Evolutionary conservation across 257 asterid species (phyloP).

Genomic region (Ajuga chamaepitys): DNA sequence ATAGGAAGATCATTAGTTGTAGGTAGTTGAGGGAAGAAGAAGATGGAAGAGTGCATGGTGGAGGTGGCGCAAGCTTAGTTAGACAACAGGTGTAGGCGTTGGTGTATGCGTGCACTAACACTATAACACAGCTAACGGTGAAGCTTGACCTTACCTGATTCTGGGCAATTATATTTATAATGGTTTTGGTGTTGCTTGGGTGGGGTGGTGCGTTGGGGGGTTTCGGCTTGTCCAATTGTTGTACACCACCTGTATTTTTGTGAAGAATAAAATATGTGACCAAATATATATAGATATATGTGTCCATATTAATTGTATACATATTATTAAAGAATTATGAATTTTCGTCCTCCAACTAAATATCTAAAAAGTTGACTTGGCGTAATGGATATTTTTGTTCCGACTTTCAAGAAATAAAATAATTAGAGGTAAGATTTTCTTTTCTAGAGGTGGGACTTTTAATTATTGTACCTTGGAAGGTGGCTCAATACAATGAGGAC

Average conservation of each 20-base stretch:
- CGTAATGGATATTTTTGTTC: constrained; percentile 3
- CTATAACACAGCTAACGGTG: background rate
- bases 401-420: background rate
- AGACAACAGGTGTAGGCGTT: background rate
- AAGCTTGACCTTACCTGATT: constrained; percentile 8
- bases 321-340: too few relatives aligned
- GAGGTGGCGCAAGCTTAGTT: constrained; percentile 23
- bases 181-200: background rate
- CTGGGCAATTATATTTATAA: constrained; percentile 11
- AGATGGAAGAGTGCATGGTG: constrained; percentile 21
- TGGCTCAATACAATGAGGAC: background rate
- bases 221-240: constrained; percentile 14
- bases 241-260: constrained; percentile 30
- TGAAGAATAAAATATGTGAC: constrained; percentile 9
- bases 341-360: constrained; percentile 7
- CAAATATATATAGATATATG: background rate
- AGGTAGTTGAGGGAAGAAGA: background rate
- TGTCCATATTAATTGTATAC: background rate
- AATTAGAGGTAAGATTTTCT: too few relatives aligned
- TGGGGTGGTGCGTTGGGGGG: background rate
- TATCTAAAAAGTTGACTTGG: constrained; percentile 16
- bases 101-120: too few relatives aligned
- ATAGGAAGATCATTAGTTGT: background rate
- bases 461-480: constrained; percentile 1
- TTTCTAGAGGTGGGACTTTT: background rate